Percentiles rank a stretch among this genome's conserved stretches.
Evolutionary conservation across 2,329 filamentous ascomycete species (phyloP).

Genomic region (Ceratocystis alfenasii): DNA sequence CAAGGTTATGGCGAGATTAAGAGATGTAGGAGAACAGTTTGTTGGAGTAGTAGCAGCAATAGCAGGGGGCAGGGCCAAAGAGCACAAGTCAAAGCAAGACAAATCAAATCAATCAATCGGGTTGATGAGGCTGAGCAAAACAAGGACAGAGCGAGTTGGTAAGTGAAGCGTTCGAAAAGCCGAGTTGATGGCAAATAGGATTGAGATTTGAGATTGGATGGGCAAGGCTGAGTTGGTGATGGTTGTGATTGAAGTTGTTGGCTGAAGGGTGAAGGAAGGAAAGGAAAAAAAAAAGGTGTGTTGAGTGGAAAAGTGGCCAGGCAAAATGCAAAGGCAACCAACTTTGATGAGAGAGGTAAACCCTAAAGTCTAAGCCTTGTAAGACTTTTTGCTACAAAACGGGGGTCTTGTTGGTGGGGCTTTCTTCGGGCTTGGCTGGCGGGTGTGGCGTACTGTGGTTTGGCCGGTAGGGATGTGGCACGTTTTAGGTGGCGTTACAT

Average conservation of each 20-base stretch:
- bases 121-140: not conserved
- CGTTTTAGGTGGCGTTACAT: not conserved
- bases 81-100: not conserved
- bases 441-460: not conserved
- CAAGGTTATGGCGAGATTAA: not conserved
- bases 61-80: not conserved
- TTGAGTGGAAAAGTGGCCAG: constrained; percentile 17
- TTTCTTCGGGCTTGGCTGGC: not conserved
- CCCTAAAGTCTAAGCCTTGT: constrained; percentile 9
- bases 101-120: not conserved
- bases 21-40: not conserved
- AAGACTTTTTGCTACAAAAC: constrained; percentile 2
- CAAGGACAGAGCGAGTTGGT: not conserved
- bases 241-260: constrained; percentile 7
- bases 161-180: not conserved
- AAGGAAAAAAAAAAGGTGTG: not conserved
- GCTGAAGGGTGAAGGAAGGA: constrained; percentile 3
- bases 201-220: not conserved
- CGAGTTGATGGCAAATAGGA: not conserved
- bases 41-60: not conserved
- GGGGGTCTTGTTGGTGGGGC: constrained; percentile 5
- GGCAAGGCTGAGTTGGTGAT: constrained; percentile 1
- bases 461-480: not conserved
- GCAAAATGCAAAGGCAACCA: constrained; percentile 7
- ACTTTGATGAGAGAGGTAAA: not conserved